Evolutionary conservation across 768 basidiomycete species (phyloP), one percentile per base, ranked within the genome.

Genomic region (Auriscalpium microsporum): DNA sequence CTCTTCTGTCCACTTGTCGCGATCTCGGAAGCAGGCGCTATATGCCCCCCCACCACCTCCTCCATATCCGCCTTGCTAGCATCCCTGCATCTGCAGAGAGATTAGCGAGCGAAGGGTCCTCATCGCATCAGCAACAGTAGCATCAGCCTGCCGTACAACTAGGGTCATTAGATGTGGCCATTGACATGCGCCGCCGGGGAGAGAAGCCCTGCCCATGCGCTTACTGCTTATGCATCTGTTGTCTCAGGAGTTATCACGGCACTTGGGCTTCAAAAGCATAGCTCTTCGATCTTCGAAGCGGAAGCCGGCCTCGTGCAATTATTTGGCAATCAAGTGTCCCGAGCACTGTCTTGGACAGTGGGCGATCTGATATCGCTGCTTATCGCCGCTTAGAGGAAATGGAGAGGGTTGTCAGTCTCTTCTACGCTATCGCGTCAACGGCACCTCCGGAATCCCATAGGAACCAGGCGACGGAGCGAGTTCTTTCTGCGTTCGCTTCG

Each of bases 291-390:
- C 68, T 90, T 96, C 66, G 84, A 90, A 53, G 80, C 84, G 1
- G 94, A 96, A 55, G 86, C 87, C 51, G 90, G 89, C 0, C 85
- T 96, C 62, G 80, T 94, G 16, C 89, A 91, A 60, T 75, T 95
- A 3, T 92, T 85, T 60, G 85, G 87, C 2, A 81, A 84, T 45
- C 94, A 96, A 66, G 82, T 94, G 36, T 75, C 78, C 6, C 78
- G 81, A 6, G 80, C 88, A 2, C 71, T 96, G 23, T 82, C 83
- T 5, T 95, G 94, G 93, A 87, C 84, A 7, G 81, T 88, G 44
- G 84, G 83, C 14, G 84, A 89, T 46, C 66, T 88, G 0, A 78
- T 96, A n/a, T 86, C 87, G 0, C 68, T 87, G 0, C n/a, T n/a
- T n/a, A n/a, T n/a, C n/a, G n/a, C 80, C 90, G 0, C 73, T 84